Evolutionary conservation across 495 filamentous ascomycete species (phyloP).

Genomic region (Stereocaulon alpinum): DNA sequence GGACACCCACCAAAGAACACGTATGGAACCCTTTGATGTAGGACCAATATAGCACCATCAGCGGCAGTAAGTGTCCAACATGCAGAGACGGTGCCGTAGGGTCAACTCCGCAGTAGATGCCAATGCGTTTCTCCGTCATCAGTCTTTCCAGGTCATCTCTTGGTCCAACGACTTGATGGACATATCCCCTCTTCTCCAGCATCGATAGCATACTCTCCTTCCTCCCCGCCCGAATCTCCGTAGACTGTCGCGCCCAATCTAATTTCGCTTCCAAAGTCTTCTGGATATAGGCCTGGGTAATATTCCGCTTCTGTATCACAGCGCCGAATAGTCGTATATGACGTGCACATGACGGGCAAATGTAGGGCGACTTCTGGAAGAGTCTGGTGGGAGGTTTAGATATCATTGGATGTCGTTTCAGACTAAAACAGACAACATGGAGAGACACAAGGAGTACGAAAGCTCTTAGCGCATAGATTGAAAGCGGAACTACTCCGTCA

Average conservation of each 20-base stretch:
- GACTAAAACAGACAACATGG: background rate
- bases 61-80: conserved; percentile 81
- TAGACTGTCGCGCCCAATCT: conserved; percentile 47
- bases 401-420: background rate
- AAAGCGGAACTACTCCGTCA: background rate
- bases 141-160: conserved; percentile 58
- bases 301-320: conserved; percentile 33
- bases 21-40: conserved; percentile 72
- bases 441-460: background rate
- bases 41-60: conserved; percentile 93
- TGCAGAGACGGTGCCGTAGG: conserved; percentile 87
- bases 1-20: conserved; percentile 50
- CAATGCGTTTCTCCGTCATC: conserved; percentile 58
- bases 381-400: background rate
- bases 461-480: background rate
- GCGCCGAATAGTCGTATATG: background rate
- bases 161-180: conserved; percentile 78
- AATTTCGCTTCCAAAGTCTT: conserved; percentile 45
- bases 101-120: conserved; percentile 83
- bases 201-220: conserved; percentile 52
- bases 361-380: background rate
- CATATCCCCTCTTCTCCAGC: conserved; percentile 68
- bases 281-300: conserved; percentile 38
- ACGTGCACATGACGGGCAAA: conserved; percentile 12
- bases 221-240: conserved; percentile 50